phyloP scores from a whole-genome alignment of 345 rosid species.

The Brassica napus region DNA sequence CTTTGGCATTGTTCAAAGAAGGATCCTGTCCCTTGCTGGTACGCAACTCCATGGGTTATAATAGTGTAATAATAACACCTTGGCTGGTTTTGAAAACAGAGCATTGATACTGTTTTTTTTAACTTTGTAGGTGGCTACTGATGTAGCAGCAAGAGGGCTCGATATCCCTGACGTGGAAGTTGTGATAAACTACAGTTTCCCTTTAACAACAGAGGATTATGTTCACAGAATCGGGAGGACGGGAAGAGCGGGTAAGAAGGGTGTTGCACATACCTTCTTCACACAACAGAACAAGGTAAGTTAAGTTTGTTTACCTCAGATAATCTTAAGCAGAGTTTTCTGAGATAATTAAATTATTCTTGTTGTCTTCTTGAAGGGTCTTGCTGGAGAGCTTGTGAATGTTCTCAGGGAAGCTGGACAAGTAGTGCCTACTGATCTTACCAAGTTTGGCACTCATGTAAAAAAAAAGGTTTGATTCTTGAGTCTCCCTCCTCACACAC shows the following conservation, averaged over 20 bases:
- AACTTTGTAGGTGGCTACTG: constrained; percentile 77
- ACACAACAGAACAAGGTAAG: constrained; percentile 81
- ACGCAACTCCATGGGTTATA: constrained; percentile 11
- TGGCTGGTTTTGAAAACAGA: constrained; percentile 28
- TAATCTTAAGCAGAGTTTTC: neutral
- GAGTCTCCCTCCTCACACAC: neutral
- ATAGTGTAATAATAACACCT: neutral
- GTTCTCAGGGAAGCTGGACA: constrained; percentile 91
- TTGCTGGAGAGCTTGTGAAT: constrained; percentile 93
- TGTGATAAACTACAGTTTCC: constrained; percentile 93
- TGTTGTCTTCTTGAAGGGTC: constrained; percentile 54
- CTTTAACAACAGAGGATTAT: constrained; percentile 92
- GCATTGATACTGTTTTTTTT: neutral
- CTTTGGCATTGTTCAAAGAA: constrained; percentile 72
- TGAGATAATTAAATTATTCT: neutral
- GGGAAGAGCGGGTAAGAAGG: constrained; percentile 97
- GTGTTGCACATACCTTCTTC: constrained; percentile 96
- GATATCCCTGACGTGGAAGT: constrained; percentile 97
- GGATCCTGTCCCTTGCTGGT: constrained; percentile 92
- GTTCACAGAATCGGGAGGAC: constrained; percentile 97
- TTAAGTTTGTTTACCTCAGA: constrained; percentile 20
- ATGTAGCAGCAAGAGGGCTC: constrained; percentile 95
- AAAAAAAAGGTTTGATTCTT: constrained; percentile 71
- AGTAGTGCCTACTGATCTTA: constrained; percentile 73
- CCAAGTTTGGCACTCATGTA: constrained; percentile 93